Evolutionary conservation across 2,329 filamentous ascomycete species (phyloP).

Genomic region (Talaromyces verruculosus): DNA sequence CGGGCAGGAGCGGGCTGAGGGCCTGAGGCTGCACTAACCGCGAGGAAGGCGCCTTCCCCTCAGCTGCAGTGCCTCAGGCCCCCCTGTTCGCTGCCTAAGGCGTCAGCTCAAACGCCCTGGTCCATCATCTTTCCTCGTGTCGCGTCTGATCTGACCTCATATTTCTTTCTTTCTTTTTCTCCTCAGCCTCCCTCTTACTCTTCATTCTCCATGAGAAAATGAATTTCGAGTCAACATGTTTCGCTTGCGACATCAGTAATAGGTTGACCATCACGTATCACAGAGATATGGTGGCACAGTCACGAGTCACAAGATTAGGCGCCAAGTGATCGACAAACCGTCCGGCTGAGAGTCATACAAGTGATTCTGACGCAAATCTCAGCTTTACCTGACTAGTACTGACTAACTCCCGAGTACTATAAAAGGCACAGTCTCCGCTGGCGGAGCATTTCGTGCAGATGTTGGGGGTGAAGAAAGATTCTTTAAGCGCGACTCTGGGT

Average conservation of each 20-base stretch:
- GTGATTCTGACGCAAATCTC: not conserved
- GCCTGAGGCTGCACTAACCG: conserved; percentile 6
- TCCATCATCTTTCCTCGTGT: not conserved
- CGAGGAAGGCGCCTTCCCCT: conserved; percentile 9
- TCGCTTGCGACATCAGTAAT: not conserved
- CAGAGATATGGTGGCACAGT: conserved; percentile 14
- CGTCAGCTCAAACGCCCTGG: not conserved
- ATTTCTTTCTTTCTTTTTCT: not conserved
- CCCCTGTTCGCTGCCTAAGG: not conserved
- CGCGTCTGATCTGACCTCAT: not conserved
- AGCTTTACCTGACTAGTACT: not conserved
- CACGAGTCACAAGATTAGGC: conserved; percentile 16
- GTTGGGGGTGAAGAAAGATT: conserved; percentile 3
- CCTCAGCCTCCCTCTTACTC: not conserved
- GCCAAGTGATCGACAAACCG: conserved; percentile 20
- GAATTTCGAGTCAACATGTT: not conserved
- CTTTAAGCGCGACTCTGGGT: not conserved
- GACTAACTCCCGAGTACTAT: not conserved
- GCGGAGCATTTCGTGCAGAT: conserved; percentile 13
- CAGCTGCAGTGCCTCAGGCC: conserved; percentile 11
- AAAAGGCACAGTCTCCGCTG: conserved; percentile 10
- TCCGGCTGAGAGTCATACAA: conserved; percentile 9
- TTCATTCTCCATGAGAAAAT: not conserved
- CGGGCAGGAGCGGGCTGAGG: conserved; percentile 7
- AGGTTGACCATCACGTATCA: not conserved